Conservation (phyloP, 192 early-diverging fungal species). For the Linnemannia hyalina region DNA sequence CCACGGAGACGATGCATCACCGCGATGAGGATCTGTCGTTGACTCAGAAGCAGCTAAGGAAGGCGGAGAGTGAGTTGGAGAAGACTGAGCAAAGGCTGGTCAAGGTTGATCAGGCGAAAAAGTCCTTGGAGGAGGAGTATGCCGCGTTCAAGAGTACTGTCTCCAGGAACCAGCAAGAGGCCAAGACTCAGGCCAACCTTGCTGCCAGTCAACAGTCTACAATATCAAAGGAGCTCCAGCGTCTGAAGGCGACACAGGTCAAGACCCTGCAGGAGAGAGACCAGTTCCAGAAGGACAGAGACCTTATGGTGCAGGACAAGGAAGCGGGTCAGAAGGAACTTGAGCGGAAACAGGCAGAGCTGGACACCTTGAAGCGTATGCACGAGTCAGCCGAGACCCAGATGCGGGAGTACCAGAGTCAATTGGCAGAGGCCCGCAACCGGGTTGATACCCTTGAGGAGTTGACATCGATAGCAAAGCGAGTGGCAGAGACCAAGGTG, state of each 20-base stretch:
- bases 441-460: slow-evolving; percentile 40
- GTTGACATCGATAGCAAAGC: slow-evolving; percentile 52
- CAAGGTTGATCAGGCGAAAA: slow-evolving; percentile 26
- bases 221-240: slow-evolving; percentile 16
- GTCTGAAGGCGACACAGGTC: slow-evolving; percentile 23
- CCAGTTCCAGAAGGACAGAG: slow-evolving; percentile 13
- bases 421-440: slow-evolving; percentile 31
- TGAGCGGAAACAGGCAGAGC: slow-evolving; percentile 30
- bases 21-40: slow-evolving; percentile 36
- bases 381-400: slow-evolving; percentile 28
- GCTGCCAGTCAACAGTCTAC: slow-evolving; percentile 7
- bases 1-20: slow-evolving; percentile 43
- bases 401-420: slow-evolving; percentile 31
- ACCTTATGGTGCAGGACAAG: slow-evolving; percentile 11
- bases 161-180: slow-evolving; percentile 30
- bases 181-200: slow-evolving; percentile 3
- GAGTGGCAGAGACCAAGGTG: slow-evolving; percentile 39
- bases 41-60: background rate
- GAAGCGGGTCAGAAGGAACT: slow-evolving; percentile 23
- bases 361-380: slow-evolving; percentile 29
- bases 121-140: background rate
- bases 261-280: slow-evolving; percentile 39
- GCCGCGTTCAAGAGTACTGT: background rate
- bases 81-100: slow-evolving; percentile 9
- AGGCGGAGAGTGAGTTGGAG: slow-evolving; percentile 3